Evolutionary conservation across 306 rosid species (phyloP).

Genomic region (Sicyos baderoa): DNA sequence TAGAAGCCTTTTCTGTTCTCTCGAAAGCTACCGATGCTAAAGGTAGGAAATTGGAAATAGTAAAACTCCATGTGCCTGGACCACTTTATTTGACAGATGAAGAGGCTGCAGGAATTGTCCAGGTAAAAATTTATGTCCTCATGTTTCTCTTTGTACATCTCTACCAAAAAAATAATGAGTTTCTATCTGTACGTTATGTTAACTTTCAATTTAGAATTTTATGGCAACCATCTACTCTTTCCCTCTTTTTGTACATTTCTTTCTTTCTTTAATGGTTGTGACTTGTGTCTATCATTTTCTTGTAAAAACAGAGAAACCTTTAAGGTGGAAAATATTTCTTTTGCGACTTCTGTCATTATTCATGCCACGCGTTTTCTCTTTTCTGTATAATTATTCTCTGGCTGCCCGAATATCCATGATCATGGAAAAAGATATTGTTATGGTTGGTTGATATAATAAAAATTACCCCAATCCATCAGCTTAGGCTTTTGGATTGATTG

Average conservation of each 20-base stretch:
- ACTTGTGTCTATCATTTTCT: not conserved
- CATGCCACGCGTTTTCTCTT: not conserved
- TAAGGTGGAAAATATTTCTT: constrained; percentile 1
- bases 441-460: no score
- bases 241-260: constrained; percentile 10
- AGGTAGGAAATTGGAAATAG: constrained; percentile 64
- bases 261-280: not conserved
- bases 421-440: not conserved
- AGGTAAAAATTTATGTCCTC: constrained; percentile 29
- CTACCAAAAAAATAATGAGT: no score
- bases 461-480: no score
- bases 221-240: not conserved
- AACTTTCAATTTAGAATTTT: not conserved
- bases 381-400: not conserved
- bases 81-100: constrained; percentile 66
- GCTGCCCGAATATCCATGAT: not conserved
- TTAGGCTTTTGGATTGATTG: no score
- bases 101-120: constrained; percentile 63
- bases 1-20: constrained; percentile 60
- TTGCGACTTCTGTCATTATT: not conserved
- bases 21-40: constrained; percentile 58
- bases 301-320: not conserved
- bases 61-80: constrained; percentile 67
- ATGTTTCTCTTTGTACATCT: not conserved
- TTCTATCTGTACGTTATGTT: not conserved